phyloP scores from a whole-genome alignment of 495 filamentous ascomycete species.

The Aspergillus olivimuriae region DNA sequence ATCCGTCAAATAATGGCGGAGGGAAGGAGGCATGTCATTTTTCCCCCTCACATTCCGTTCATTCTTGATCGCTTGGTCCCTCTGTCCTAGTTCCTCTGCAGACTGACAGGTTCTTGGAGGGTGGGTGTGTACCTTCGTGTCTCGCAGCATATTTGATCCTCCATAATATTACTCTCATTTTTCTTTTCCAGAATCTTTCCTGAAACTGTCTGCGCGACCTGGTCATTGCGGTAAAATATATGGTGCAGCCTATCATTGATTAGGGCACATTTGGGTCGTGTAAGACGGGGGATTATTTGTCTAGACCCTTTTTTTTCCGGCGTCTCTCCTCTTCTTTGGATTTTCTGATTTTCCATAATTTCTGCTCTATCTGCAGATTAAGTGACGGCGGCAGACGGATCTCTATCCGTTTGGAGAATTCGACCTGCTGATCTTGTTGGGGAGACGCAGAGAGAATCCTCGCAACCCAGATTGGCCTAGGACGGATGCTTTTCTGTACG shows the following conservation, averaged over 20 bases:
- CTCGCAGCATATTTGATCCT: neutral
- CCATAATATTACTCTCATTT: neutral
- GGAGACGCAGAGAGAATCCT: neutral
- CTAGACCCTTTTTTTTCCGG: neutral
- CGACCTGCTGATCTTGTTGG: neutral
- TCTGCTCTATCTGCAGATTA: neutral
- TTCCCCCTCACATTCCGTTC: neutral
- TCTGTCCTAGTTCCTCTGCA: too few relatives aligned
- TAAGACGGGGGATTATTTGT: neutral
- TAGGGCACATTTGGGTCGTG: neutral
- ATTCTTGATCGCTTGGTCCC: too few relatives aligned
- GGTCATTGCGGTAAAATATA: conserved; percentile 11
- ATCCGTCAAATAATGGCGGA: conserved; percentile 25
- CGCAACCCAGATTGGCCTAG: neutral
- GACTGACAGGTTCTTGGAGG: too few relatives aligned
- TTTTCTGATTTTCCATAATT: neutral
- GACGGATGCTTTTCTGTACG: neutral
- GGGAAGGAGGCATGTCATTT: conserved; percentile 17
- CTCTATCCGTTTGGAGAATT: neutral
- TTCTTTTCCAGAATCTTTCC: conserved; percentile 17
- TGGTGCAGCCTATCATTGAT: conserved; percentile 9
- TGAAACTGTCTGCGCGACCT: conserved; percentile 7
- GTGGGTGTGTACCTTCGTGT: too few relatives aligned
- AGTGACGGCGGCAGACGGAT: neutral
- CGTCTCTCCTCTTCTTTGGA: neutral